Percentiles rank a stretch among this genome's conserved stretches.
Conservation (phyloP, 1,284 basidiomycete species). For the Volvariella volvacea region DNA sequence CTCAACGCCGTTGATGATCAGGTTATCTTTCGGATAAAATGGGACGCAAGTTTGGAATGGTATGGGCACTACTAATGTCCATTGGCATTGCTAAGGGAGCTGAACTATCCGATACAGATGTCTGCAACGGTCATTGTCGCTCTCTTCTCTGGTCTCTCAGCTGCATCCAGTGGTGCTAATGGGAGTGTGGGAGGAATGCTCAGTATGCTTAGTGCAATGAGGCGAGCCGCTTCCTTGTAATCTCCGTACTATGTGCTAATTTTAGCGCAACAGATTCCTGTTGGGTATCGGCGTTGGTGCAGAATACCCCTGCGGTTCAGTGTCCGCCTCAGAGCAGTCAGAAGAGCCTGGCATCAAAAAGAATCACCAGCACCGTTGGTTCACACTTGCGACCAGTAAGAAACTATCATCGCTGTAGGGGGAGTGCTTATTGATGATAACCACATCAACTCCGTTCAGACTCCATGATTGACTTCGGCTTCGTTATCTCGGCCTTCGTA, state of each 20-base stretch:
- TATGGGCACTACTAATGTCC: constrained; percentile 21
- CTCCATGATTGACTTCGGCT: constrained; percentile 86
- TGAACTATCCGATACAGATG: constrained; percentile 45
- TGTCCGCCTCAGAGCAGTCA: constrained; percentile 88
- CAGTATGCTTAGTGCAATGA: constrained; percentile 74
- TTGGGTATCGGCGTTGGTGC: constrained; percentile 83
- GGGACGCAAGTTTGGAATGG: constrained; percentile 88
- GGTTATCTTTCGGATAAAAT: constrained; percentile 78
- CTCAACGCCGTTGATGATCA: constrained; percentile 12
- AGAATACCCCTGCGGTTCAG: constrained; percentile 88
- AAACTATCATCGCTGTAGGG: constrained; percentile 9
- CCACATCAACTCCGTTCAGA: constrained; percentile 37
- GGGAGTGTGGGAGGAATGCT: constrained; percentile 67
- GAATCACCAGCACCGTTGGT: constrained; percentile 79
- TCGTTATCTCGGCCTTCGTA: constrained; percentile 79
- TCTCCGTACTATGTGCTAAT: constrained; percentile 2
- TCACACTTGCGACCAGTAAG: constrained; percentile 78
- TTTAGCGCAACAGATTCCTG: constrained; percentile 46
- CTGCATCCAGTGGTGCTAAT: constrained; percentile 78
- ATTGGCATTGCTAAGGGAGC: not conserved
- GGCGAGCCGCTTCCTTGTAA: constrained; percentile 34
- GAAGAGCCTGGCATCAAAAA: constrained; percentile 76
- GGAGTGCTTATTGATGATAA: constrained; percentile 2
- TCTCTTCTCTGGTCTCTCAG: constrained; percentile 75
- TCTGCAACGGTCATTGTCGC: constrained; percentile 72